These are phyloP conservation scores for Botrytis galanthina DNA, from an alignment of 2,329 filamentous ascomycete species.

Conservation along the genomic window DNA sequence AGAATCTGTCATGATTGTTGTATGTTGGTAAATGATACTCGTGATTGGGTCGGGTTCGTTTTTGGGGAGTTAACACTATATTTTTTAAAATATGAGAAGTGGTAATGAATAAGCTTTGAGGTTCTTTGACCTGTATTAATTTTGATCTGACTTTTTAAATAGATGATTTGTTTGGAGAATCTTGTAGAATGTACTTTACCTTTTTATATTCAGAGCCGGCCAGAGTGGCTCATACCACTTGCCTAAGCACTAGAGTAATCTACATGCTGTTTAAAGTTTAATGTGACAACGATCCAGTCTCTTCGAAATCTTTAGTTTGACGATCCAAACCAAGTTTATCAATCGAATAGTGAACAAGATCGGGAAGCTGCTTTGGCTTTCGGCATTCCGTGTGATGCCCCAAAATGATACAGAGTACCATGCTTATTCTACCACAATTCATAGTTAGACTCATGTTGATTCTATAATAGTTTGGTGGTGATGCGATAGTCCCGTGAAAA, in stretches of 20 bases:
- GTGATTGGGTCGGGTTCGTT: neutral
- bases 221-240: neutral
- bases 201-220: neutral
- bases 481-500: neutral
- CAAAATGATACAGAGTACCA: neutral
- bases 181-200: neutral
- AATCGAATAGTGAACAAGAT: neutral
- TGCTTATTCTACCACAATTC: neutral
- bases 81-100: neutral
- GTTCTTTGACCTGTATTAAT: neutral
- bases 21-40: neutral
- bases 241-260: neutral
- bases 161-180: neutral
- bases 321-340: neutral
- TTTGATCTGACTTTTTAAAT: neutral
- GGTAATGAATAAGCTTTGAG: neutral
- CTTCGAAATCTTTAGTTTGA: neutral
- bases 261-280: neutral
- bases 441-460: neutral
- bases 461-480: neutral
- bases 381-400: neutral
- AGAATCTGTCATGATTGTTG: neutral
- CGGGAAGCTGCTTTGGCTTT: neutral
- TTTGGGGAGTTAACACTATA: neutral
- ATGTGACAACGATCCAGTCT: neutral